These are phyloP conservation scores for Aspergillus steynii DNA, from an alignment of 495 filamentous ascomycete genomes.

Conservation along the genomic window DNA sequence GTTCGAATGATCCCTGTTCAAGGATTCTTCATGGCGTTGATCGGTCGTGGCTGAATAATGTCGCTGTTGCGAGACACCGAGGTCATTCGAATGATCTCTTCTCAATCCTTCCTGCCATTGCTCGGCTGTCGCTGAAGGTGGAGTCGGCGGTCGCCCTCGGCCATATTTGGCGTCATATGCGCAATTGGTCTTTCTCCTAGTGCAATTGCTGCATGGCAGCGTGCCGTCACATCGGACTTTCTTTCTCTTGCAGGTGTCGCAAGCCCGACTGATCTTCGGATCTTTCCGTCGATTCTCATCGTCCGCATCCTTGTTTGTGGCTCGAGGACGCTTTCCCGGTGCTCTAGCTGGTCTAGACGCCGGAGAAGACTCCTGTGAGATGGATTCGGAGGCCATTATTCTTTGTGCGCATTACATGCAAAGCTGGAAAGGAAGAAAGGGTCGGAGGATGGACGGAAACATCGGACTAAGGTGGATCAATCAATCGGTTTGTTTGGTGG, in stretches of 20 bases:
- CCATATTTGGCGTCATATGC: slow-evolving; percentile 20
- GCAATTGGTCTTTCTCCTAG: slow-evolving; percentile 12
- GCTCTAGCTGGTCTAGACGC: too few species aligned
- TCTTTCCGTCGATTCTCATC: slow-evolving; percentile 2
- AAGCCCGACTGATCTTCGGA: slow-evolving; percentile 3
- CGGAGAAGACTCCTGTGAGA: too few species aligned
- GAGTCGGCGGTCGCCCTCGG: slow-evolving; percentile 23
- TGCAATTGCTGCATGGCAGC: slow-evolving; percentile 17
- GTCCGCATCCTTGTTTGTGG: too few species aligned
- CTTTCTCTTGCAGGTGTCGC: slow-evolving; percentile 8
- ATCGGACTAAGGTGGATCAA: too few species aligned
- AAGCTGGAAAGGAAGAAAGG: too few species aligned
- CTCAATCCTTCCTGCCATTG: not conserved
- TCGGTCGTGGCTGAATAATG: not conserved
- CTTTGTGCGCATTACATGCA: too few species aligned
- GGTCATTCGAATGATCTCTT: not conserved
- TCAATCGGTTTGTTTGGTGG: too few species aligned
- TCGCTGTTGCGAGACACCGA: not conserved
- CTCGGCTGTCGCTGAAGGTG: slow-evolving; percentile 3
- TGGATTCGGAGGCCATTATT: too few species aligned
- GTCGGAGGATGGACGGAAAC: too few species aligned
- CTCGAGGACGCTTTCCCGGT: too few species aligned
- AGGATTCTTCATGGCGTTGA: not conserved
- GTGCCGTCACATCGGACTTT: slow-evolving; percentile 24
- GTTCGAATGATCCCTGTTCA: not conserved